Evolutionary conservation across 495 filamentous ascomycete species (phyloP).

Genomic region (Tuber melanosporum): DNA sequence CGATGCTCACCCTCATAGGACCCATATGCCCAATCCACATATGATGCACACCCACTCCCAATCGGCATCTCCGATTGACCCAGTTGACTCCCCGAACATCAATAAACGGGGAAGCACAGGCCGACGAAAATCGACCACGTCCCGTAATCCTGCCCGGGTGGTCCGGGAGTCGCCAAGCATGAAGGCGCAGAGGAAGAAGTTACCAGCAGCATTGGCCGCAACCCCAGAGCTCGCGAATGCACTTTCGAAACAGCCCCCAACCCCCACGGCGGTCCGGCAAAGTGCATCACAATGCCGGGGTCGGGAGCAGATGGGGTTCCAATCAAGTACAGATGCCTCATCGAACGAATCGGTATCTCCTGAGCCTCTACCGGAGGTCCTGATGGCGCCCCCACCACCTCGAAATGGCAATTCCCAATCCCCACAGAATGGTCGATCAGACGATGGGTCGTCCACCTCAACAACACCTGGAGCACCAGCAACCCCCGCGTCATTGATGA

Average conservation of each 20-base stretch:
- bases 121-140: slow-evolving; percentile 47
- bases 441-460: slow-evolving; percentile 9
- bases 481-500: slow-evolving; percentile 83
- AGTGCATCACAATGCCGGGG: background rate
- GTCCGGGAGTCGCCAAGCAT: slow-evolving; percentile 79
- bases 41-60: slow-evolving; percentile 26
- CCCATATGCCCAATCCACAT: slow-evolving; percentile 36
- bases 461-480: slow-evolving; percentile 52
- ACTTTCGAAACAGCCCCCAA: slow-evolving; percentile 25
- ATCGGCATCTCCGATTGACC: slow-evolving; percentile 42
- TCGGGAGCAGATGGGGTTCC: slow-evolving; percentile 41
- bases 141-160: slow-evolving; percentile 41
- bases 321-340: slow-evolving; percentile 54
- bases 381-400: slow-evolving; percentile 59
- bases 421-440: slow-evolving; percentile 21
- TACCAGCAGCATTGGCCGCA: slow-evolving; percentile 34
- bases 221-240: slow-evolving; percentile 32
- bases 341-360: slow-evolving; percentile 65
- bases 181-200: slow-evolving; percentile 65
- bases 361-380: slow-evolving; percentile 59
- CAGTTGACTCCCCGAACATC: slow-evolving; percentile 42
- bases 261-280: slow-evolving; percentile 19
- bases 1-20: slow-evolving; percentile 43
- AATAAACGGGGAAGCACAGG: slow-evolving; percentile 49
- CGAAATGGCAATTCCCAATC: slow-evolving; percentile 26